A percentile compares a stretch with the other conserved stretches of the same genome.
phyloP scores from a whole-genome alignment of 495 filamentous ascomycete species.

The Xylaria castorea region DNA sequence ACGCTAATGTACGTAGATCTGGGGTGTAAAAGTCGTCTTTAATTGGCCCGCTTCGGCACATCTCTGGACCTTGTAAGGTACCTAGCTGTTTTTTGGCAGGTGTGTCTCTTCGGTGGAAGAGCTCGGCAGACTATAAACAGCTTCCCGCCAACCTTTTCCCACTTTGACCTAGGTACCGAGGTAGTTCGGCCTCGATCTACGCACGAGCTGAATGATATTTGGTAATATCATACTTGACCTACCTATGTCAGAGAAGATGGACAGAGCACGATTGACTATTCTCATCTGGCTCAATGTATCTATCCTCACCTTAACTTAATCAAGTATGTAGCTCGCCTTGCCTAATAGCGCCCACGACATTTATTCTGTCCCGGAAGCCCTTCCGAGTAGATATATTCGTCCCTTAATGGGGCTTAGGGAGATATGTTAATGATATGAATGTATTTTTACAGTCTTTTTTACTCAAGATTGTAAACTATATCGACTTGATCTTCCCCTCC shows the following conservation, averaged over 20 bases:
- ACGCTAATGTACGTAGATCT: slow-evolving; percentile 15
- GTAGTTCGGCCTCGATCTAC: not conserved
- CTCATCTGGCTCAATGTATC: not conserved
- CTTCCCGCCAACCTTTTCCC: not conserved
- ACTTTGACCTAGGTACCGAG: not conserved
- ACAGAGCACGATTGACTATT: not conserved
- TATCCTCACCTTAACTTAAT: not conserved
- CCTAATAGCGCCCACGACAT: not conserved
- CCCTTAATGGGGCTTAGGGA: not conserved
- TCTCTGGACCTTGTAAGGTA: not conserved
- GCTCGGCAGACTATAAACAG: not conserved
- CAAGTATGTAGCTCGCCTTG: slow-evolving; percentile 1
- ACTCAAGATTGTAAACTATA: not conserved
- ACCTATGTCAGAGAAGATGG: not conserved
- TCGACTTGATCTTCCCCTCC: not conserved
- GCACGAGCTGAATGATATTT: not conserved
- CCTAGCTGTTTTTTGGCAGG: not conserved
- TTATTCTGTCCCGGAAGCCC: not conserved
- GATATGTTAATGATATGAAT: not conserved
- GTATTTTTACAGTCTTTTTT: not conserved
- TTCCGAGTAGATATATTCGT: not conserved
- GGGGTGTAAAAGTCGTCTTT: slow-evolving; percentile 10
- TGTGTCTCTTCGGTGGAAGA: not conserved
- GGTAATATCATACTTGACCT: not conserved
- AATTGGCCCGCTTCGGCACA: slow-evolving; percentile 11